A percentile compares a stretch with the other conserved stretches of the same genome.
Conservation (phyloP, 371 early-diverging fungal genomes). For the Lichtheimia corymbifera region DNA sequence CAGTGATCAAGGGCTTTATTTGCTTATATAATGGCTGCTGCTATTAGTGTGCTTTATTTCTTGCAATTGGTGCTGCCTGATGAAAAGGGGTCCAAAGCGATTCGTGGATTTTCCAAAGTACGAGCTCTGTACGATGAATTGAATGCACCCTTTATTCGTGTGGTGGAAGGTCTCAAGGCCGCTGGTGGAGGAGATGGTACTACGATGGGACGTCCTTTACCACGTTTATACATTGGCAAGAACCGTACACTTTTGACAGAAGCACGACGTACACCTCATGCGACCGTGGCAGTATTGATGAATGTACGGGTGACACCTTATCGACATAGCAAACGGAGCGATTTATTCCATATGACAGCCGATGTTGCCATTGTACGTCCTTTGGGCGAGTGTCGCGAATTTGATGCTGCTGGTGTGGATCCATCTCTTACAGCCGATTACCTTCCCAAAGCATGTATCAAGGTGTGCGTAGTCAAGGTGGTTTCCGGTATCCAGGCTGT, state of each 20-base stretch:
- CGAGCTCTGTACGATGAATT: slow-evolving; percentile 31
- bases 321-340: background rate
- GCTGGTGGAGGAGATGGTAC: slow-evolving; percentile 1
- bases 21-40: background rate
- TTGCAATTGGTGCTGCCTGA: slow-evolving; percentile 28
- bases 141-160: slow-evolving; percentile 32
- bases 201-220: slow-evolving; percentile 21
- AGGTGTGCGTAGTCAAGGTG: slow-evolving; percentile 28
- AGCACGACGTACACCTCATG: slow-evolving; percentile 29
- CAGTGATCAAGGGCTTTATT: background rate
- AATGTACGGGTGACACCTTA: slow-evolving; percentile 11
- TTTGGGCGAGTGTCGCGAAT: slow-evolving; percentile 30
- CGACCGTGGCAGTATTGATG: slow-evolving; percentile 27
- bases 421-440: slow-evolving; percentile 22
- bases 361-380: slow-evolving; percentile 36
- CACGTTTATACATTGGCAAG: slow-evolving; percentile 46
- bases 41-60: slow-evolving; percentile 31
- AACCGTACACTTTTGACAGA: slow-evolving; percentile 40
- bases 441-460: slow-evolving; percentile 44
- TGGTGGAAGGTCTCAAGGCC: slow-evolving; percentile 13
- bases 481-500: slow-evolving; percentile 25
- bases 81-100: slow-evolving; percentile 21
- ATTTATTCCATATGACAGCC: slow-evolving; percentile 20
- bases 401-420: slow-evolving; percentile 23
- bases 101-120: slow-evolving; percentile 33